Base-by-base conservation (phyloP, 306 rosid genomes). In the Sicyos edulis region DNA sequence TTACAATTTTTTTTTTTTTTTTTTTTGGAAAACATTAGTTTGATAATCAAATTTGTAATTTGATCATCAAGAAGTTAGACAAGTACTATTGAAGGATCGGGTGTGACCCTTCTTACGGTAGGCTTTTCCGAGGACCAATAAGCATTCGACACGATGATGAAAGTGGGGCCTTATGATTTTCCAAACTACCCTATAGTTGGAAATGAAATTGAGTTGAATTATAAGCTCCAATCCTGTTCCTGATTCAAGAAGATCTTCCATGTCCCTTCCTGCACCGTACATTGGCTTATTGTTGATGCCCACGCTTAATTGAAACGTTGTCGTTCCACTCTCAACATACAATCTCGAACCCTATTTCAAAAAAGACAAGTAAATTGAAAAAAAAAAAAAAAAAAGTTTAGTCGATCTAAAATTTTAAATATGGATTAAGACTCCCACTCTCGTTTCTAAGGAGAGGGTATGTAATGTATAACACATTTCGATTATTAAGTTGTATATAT, bases 211-310 rank as follows among this genome's bases (percentile, higher is more conserved):
- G 44, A 88, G 77, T 8, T 70, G 71, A 51, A 87, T 61, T 10
- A 58, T 21, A 26, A 93, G 58, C 1, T 91, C 83, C 73, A 93
- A 77, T 24, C 99, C 92, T 20, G 51, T 79, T 61, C 80, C 88
- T 4, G 97, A 93, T 21, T 87, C 86, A 4, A 93, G 71, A 88
- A 81, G 76, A 70, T 91, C 99, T 37, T 88, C 82, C 97, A 93
- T 93, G 76, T 76, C 84, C 72, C 96, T 82, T 67, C 99, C 99
- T 4, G 97, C 99, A 20, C 99, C 99, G 61, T 93, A 93, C 96
- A 93, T 77, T 0, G 86, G 66, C 82, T 80, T 93, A 53, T 83
- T 85, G 76, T 75, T 86, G 13, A 81, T 80, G 51, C 88, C 95
- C 50, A 89, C 77, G 10, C 77, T 32, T 4, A 91, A 19, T 8